A percentile compares a stretch with the other conserved stretches of the same genome.
These are phyloP conservation scores for Cucurbita maxima DNA, from an alignment of 306 rosid genomes.

Conservation along the genomic window DNA sequence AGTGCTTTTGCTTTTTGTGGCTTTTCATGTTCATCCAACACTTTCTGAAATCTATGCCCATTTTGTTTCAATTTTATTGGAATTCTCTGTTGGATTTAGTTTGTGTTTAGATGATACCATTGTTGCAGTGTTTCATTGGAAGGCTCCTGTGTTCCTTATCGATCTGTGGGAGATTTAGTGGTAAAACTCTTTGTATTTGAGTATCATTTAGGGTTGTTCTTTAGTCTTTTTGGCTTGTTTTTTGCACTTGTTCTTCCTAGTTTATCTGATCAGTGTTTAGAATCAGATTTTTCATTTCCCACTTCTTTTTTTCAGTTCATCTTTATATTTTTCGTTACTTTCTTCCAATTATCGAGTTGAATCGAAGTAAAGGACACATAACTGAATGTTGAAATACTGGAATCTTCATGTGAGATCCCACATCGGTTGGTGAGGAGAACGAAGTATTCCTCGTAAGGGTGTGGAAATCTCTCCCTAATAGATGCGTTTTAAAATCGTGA, in stretches of 20 bases:
- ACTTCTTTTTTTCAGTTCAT: not conserved
- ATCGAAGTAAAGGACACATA: not conserved
- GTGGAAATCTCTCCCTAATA: too few species aligned
- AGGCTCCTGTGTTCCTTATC: slow-evolving; percentile 4
- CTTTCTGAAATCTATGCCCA: not conserved
- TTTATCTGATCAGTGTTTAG: not conserved
- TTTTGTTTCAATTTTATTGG: not conserved
- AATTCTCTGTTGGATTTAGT: not conserved
- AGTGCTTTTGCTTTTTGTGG: not conserved
- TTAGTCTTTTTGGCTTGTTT: not conserved
- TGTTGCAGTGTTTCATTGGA: slow-evolving; percentile 8
- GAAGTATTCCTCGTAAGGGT: too few species aligned
- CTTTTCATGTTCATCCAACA: not conserved
- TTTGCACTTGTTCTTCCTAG: not conserved
- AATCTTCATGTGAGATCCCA: too few species aligned
- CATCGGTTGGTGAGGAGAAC: too few species aligned
- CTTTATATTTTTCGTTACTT: not conserved
- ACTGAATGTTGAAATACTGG: not conserved
- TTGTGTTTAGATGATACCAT: slow-evolving; percentile 8
- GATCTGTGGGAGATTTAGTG: slow-evolving; percentile 17
- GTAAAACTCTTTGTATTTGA: not conserved
- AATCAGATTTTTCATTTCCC: not conserved
- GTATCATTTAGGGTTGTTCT: slow-evolving; percentile 3
- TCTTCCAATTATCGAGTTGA: not conserved
- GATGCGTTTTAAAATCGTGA: too few species aligned